These are phyloP conservation scores for Venturia pyrina DNA, from an alignment of 2,329 filamentous ascomycete genomes.

Conservation along the genomic window DNA sequence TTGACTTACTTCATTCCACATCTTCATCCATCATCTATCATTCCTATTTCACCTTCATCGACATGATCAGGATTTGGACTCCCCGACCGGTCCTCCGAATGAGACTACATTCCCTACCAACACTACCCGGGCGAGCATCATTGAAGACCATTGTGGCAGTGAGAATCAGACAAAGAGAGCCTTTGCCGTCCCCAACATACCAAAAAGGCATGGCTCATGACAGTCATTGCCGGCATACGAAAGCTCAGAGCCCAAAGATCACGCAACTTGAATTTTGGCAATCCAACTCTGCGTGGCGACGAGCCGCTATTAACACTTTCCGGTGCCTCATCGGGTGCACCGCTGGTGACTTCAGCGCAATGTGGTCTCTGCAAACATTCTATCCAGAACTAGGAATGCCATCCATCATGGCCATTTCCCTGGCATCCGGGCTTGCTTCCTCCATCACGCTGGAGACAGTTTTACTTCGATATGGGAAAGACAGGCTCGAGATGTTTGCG, in stretches of 20 bases:
- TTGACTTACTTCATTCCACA: not conserved
- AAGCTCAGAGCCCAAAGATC: not conserved
- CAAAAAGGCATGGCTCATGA: not conserved
- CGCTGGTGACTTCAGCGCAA: constrained; percentile 44
- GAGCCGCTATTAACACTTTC: constrained; percentile 45
- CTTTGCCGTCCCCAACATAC: not conserved
- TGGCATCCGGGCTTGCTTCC: constrained; percentile 42
- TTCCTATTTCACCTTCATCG: not conserved
- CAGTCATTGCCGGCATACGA: not conserved
- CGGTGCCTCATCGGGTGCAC: constrained; percentile 48
- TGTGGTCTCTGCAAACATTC: constrained; percentile 45
- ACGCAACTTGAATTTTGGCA: constrained; percentile 24
- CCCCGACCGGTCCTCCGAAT: not conserved
- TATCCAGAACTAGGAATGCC: constrained; percentile 38
- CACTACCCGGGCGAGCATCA: not conserved
- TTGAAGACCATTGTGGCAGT: not conserved
- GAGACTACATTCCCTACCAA: not conserved
- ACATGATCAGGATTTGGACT: not conserved
- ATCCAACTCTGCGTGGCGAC: constrained; percentile 33
- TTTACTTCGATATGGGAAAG: constrained; percentile 39
- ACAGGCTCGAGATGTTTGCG: constrained; percentile 36
- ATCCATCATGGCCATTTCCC: constrained; percentile 43
- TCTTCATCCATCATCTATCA: not conserved
- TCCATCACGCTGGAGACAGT: constrained; percentile 45
- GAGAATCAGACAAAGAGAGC: not conserved